phyloP scores from a whole-genome alignment of 2,329 filamentous ascomycete species.

The Diaporthe ampelina region DNA sequence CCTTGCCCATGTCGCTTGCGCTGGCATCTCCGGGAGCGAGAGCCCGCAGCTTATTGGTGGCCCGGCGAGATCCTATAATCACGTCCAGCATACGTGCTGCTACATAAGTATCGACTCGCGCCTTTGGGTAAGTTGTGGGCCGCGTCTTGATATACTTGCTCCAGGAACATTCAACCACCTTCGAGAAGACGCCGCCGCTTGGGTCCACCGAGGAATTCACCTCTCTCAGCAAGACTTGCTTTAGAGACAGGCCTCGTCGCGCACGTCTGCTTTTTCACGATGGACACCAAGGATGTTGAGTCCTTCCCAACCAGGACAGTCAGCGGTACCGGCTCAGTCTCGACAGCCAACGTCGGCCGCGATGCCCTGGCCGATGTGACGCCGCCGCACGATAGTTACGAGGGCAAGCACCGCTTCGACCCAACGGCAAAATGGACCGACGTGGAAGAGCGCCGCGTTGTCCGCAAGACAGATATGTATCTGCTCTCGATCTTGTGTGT shows the following conservation, averaged over 20 bases:
- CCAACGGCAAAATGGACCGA: slow-evolving; percentile 63
- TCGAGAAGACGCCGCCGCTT: neutral
- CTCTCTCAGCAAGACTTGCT: neutral
- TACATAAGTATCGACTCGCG: slow-evolving; percentile 16
- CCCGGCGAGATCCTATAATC: neutral
- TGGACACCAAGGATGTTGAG: slow-evolving; percentile 45
- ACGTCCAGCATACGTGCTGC: neutral
- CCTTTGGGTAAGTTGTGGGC: neutral
- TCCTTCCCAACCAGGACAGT: slow-evolving; percentile 40
- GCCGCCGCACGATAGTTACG: slow-evolving; percentile 53
- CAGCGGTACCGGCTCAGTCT: slow-evolving; percentile 46
- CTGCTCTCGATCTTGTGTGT: slow-evolving; percentile 59
- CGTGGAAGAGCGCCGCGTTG: slow-evolving; percentile 68
- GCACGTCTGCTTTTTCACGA: slow-evolving; percentile 18
- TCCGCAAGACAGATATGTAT: slow-evolving; percentile 65
- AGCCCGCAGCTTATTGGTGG: neutral
- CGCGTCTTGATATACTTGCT: neutral
- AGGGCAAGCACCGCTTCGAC: slow-evolving; percentile 59
- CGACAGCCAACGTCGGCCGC: slow-evolving; percentile 53
- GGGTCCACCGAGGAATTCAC: neutral
- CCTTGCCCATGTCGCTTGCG: slow-evolving; percentile 15
- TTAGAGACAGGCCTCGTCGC: neutral
- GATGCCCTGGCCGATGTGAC: slow-evolving; percentile 53
- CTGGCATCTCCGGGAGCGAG: slow-evolving; percentile 16
- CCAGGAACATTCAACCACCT: neutral